phyloP scores from a whole-genome alignment of 2,329 filamentous ascomycete genomes.

The Lachnellula hyalina region DNA sequence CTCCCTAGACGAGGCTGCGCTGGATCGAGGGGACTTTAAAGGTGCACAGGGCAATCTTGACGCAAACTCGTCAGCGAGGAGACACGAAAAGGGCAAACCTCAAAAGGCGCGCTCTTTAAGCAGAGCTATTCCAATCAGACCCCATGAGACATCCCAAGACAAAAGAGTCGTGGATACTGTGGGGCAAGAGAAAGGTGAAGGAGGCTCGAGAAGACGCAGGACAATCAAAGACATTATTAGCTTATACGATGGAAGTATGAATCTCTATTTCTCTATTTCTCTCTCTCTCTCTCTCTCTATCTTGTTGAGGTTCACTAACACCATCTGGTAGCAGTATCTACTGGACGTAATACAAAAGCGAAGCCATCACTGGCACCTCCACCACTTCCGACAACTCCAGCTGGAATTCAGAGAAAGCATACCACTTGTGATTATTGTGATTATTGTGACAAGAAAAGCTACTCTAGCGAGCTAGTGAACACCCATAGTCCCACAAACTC shows the following conservation, averaged over 20 bases:
- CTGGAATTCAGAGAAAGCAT: neutral
- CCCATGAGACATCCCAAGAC: neutral
- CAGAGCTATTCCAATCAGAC: neutral
- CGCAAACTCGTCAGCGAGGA: neutral
- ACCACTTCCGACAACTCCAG: neutral
- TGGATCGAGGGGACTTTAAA: neutral
- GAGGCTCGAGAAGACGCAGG: conserved; percentile 4
- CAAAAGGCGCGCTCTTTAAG: conserved; percentile 3
- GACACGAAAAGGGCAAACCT: neutral
- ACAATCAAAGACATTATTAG: conserved; percentile 23
- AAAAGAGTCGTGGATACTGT: conserved; percentile 1
- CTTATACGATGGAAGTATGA: conserved; percentile 23
- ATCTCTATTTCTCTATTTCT: neutral
- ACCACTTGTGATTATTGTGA: neutral
- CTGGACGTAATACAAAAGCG: conserved; percentile 4
- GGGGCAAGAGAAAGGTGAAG: neutral
- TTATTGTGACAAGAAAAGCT: neutral
- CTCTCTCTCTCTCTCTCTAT: no score
- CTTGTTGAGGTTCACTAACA: neutral
- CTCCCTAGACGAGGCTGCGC: neutral
- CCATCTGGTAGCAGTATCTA: conserved; percentile 10
- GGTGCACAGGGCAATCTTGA: no score
- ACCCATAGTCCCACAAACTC: neutral
- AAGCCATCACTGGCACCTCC: conserved; percentile 1
- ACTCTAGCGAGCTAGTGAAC: neutral